phyloP scores from a whole-genome alignment of 192 early-diverging fungal species.

The Podochytrium sp. region DNA sequence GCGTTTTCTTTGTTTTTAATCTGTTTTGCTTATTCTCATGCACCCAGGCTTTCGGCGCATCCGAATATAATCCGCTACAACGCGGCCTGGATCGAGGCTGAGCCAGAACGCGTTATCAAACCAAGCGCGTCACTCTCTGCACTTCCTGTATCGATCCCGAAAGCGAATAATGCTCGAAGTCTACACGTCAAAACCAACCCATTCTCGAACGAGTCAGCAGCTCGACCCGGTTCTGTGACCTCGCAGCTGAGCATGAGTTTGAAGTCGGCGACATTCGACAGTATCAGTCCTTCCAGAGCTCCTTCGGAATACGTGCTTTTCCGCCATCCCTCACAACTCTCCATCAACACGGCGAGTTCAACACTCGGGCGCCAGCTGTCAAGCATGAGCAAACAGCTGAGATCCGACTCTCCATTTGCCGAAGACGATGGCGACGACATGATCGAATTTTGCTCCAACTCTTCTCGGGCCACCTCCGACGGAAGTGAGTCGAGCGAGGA shows the following conservation, averaged over 20 bases:
- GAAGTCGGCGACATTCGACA: background rate
- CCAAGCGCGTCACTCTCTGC: background rate
- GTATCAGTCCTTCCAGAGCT: background rate
- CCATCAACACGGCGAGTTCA: background rate
- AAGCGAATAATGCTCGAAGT: too few species aligned
- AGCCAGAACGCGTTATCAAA: background rate
- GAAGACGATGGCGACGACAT: constrained; percentile 7
- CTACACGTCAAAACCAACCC: too few species aligned
- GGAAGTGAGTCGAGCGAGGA: constrained; percentile 4
- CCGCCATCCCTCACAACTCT: background rate
- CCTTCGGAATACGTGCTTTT: background rate
- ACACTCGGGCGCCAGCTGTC: background rate
- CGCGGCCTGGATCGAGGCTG: constrained; percentile 52
- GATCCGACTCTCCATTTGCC: too few species aligned
- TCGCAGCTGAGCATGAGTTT: background rate
- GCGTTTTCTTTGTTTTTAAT: background rate
- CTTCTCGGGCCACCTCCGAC: background rate
- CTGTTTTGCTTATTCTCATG: constrained; percentile 10
- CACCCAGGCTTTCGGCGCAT: constrained; percentile 44
- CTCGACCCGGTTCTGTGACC: background rate
- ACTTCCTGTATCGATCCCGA: background rate
- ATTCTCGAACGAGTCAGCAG: too few species aligned
- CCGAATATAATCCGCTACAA: constrained; percentile 55
- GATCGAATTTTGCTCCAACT: background rate
- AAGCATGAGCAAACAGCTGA: too few species aligned